These are phyloP conservation scores for Vinca minor DNA, from an alignment of 257 asterid genomes.

Conservation along the genomic window DNA sequence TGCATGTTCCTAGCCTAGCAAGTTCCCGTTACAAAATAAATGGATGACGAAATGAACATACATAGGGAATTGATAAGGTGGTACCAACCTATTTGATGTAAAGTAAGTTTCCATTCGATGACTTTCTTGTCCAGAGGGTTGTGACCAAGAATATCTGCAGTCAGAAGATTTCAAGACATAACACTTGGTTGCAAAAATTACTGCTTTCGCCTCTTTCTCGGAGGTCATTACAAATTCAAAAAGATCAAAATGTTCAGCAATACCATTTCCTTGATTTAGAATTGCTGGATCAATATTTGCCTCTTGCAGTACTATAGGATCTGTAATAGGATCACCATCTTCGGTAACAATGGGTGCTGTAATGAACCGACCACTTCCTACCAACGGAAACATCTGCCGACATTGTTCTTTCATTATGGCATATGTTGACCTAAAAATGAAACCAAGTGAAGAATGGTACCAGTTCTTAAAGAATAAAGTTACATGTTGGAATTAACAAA, in stretches of 20 bases:
- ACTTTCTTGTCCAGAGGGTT: constrained; percentile 50
- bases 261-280: constrained; percentile 22
- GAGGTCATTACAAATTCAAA: neutral
- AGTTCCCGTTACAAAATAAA: neutral
- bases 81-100: constrained; percentile 73
- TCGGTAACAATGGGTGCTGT: constrained; percentile 91
- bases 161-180: constrained; percentile 4
- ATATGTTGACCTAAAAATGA: constrained; percentile 59
- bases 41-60: neutral
- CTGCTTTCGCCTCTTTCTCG: neutral
- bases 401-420: constrained; percentile 72
- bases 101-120: constrained; percentile 43
- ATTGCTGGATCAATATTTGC: constrained; percentile 29
- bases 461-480: neutral
- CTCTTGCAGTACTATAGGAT: constrained; percentile 84
- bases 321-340: constrained; percentile 71
- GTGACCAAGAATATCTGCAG: constrained; percentile 22
- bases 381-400: constrained; percentile 67
- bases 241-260: constrained; percentile 6
- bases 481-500: neutral
- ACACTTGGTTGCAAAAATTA: neutral
- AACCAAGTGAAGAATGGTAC: constrained; percentile 10
- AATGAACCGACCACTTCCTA: constrained; percentile 78
- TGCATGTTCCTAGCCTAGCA: neutral
- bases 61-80: constrained; percentile 8